Evolutionary conservation across 441 rosid species (phyloP).

Genomic region (Gossypium armourianum): DNA sequence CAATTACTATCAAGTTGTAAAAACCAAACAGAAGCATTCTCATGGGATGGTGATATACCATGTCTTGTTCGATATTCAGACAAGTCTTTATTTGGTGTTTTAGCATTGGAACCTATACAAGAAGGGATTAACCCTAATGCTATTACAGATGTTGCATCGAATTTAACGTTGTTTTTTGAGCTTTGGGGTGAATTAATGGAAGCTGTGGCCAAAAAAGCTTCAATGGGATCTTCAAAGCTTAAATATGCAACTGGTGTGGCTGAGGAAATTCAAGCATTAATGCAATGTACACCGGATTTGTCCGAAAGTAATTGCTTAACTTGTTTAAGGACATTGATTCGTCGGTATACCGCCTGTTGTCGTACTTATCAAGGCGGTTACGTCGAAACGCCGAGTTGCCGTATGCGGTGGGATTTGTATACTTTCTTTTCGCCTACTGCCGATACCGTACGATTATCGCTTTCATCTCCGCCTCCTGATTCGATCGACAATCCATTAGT

Average conservation of each 20-base stretch:
- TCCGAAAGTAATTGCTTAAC: constrained; percentile 17
- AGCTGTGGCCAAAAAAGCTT: background rate
- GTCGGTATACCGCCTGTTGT: constrained; percentile 10
- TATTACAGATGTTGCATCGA: background rate
- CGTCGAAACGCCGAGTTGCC: constrained; percentile 20
- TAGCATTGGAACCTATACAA: constrained; percentile 12
- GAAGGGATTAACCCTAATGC: background rate
- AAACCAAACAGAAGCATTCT: constrained; percentile 15
- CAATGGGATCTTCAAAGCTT: constrained; percentile 20
- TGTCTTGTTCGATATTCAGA: constrained; percentile 25
- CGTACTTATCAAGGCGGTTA: constrained; percentile 20
- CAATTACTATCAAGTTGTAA: constrained; percentile 16
- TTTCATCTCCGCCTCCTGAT: constrained; percentile 17
- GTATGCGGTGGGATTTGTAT: constrained; percentile 30
- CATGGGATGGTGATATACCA: constrained; percentile 20
- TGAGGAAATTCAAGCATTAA: constrained; percentile 19
- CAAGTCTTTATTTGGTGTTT: constrained; percentile 8
- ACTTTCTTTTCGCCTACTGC: constrained; percentile 14
- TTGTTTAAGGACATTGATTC: constrained; percentile 20
- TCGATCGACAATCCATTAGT: background rate
- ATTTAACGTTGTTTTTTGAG: constrained; percentile 19
- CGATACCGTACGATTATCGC: constrained; percentile 1
- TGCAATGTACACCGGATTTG: constrained; percentile 48
- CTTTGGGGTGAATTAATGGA: constrained; percentile 18
- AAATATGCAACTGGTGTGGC: constrained; percentile 21